A percentile compares a stretch with the other conserved stretches of the same genome.
These are phyloP conservation scores for Lepidium sativum DNA, from an alignment of 345 rosid genomes.

Conservation along the genomic window DNA sequence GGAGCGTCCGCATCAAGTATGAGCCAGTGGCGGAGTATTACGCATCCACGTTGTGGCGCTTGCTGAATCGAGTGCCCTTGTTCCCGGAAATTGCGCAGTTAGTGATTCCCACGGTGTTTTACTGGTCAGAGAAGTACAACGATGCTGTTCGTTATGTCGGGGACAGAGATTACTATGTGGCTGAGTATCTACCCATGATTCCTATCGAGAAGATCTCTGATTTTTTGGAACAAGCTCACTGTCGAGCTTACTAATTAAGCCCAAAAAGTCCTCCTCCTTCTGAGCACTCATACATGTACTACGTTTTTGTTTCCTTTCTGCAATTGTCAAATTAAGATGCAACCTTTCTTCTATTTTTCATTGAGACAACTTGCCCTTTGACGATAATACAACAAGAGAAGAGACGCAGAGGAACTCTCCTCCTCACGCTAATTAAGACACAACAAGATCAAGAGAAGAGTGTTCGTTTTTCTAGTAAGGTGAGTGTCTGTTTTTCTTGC, in stretches of 20 bases:
- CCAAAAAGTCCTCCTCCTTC: too few relatives aligned
- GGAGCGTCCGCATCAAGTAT: constrained; percentile 30
- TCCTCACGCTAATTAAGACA: not conserved
- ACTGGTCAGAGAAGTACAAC: constrained; percentile 70
- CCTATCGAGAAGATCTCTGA: constrained; percentile 52
- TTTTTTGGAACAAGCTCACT: constrained; percentile 30
- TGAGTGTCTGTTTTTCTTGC: constrained; percentile 43
- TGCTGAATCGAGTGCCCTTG: constrained; percentile 45
- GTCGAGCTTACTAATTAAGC: not conserved
- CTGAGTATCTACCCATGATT: constrained; percentile 47
- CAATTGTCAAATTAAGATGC: not conserved
- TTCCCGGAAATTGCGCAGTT: constrained; percentile 49
- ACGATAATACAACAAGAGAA: not conserved
- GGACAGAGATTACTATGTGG: constrained; percentile 39
- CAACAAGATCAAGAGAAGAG: not conserved
- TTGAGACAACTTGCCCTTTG: not conserved
- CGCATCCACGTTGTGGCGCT: constrained; percentile 43
- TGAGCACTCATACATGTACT: too few relatives aligned
- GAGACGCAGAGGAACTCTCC: not conserved
- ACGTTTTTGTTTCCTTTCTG: not conserved
- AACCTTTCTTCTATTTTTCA: not conserved
- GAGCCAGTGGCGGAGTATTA: constrained; percentile 56
- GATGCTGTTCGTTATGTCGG: constrained; percentile 28
- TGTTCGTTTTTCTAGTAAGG: constrained; percentile 37
- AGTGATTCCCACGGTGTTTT: constrained; percentile 48